Evolutionary conservation across 140 eudicot species (phyloP).

Genomic region (Bidens hawaiensis): DNA sequence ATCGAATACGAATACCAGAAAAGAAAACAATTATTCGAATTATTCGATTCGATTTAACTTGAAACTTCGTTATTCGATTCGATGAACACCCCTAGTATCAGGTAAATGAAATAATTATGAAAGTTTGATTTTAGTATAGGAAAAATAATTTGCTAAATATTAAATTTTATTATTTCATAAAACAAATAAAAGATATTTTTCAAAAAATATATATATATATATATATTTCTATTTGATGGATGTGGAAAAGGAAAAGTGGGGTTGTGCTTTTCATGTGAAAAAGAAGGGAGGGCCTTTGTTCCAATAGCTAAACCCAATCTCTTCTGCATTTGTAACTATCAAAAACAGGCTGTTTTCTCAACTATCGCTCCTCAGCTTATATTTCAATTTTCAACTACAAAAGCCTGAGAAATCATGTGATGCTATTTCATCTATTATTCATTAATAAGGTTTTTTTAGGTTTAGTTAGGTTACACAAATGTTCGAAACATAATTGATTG

Average conservation of each 20-base stretch:
- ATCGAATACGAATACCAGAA: too few species aligned
- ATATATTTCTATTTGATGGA: not conserved
- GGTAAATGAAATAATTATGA: not conserved
- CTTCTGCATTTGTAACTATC: conserved; percentile 21
- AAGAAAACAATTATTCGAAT: too few species aligned
- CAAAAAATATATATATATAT: not conserved
- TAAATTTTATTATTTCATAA: not conserved
- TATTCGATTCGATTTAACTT: too few species aligned
- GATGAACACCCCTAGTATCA: too few species aligned
- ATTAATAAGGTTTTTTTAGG: not conserved
- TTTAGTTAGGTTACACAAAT: not conserved
- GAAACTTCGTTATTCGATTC: too few species aligned
- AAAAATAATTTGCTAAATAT: not conserved
- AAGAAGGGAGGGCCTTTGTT: conserved; percentile 16
- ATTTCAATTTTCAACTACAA: not conserved
- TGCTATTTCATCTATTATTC: not conserved
- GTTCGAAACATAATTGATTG: too few species aligned
- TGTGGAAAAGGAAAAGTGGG: conserved; percentile 15
- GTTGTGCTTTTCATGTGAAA: conserved; percentile 22
- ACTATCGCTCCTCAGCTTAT: conserved; percentile 6
- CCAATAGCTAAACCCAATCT: conserved; percentile 21
- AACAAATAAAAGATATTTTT: not conserved
- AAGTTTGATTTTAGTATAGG: not conserved
- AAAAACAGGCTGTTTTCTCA: conserved; percentile 15
- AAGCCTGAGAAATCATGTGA: not conserved